A percentile compares a stretch with the other conserved stretches of the same genome.
phyloP scores from a whole-genome alignment of 2,329 filamentous ascomycete species.

The Helminthosporium solani region DNA sequence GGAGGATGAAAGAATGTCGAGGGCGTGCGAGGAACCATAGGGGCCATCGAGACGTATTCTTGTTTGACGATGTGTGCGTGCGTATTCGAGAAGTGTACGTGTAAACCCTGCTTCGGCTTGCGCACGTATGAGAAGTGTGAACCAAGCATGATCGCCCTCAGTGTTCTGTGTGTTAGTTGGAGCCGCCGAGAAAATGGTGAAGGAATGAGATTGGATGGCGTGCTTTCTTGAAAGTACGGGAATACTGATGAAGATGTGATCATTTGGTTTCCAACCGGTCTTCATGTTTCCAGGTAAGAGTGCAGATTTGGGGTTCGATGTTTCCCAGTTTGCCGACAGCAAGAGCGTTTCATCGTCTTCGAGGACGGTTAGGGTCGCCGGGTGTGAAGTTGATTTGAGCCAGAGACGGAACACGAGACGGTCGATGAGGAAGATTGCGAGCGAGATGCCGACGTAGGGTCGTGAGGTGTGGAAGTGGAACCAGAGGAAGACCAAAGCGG shows the following conservation, averaged over 20 bases:
- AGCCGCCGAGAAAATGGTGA: conserved; percentile 65
- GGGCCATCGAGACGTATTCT: conserved; percentile 62
- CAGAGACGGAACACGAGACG: conserved; percentile 58
- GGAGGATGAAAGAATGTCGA: conserved; percentile 54
- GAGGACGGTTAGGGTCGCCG: conserved; percentile 55
- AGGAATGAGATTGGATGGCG: conserved; percentile 63
- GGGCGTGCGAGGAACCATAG: conserved; percentile 60
- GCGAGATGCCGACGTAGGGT: conserved; percentile 55
- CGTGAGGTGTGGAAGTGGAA: conserved; percentile 58
- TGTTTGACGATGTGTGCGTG: conserved; percentile 47
- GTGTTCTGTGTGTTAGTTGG: conserved; percentile 45
- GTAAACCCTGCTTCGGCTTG: conserved; percentile 58
- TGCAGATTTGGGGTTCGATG: conserved; percentile 15
- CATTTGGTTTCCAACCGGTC: conserved; percentile 60
- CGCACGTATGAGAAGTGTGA: conserved; percentile 61
- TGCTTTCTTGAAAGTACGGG: conserved; percentile 56
- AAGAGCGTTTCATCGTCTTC: conserved; percentile 59
- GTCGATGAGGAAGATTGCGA: conserved; percentile 60
- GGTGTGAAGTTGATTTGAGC: conserved; percentile 52
- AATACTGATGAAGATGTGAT: conserved; percentile 64
- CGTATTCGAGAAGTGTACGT: conserved; percentile 54
- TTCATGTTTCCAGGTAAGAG: conserved; percentile 40
- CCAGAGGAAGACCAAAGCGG: conserved; percentile 58
- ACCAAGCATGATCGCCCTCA: conserved; percentile 48
- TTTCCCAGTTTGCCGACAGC: conserved; percentile 49